Evolutionary conservation across 169 alveolate species (phyloP).

Genomic region (Eimeria necatrix): DNA sequence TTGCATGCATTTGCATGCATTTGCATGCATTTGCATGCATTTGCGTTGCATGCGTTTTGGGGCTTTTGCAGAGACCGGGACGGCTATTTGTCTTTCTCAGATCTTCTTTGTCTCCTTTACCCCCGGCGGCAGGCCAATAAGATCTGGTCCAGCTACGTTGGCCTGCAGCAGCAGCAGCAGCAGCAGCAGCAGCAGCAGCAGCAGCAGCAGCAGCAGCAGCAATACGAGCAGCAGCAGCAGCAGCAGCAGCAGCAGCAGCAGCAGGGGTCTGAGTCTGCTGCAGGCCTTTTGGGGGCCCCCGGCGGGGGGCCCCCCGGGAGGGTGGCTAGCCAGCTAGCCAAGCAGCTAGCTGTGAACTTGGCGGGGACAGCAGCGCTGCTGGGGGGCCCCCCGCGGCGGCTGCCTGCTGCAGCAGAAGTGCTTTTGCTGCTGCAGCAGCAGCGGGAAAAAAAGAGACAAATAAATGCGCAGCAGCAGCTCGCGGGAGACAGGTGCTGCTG

Average conservation of each 20-base stretch:
- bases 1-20: too few species aligned
- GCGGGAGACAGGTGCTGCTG: not conserved
- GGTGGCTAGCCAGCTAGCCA: too few species aligned
- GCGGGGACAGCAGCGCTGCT: too few species aligned
- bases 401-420: not conserved
- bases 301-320: too few species aligned
- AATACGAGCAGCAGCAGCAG: slow-evolving; percentile 12
- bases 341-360: too few species aligned
- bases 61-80: slow-evolving; percentile 52
- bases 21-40: not conserved
- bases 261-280: not conserved
- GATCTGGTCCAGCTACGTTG: not conserved
- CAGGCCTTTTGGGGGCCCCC: not conserved
- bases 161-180: not conserved
- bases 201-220: slow-evolving; percentile 21
- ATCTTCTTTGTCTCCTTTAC: not conserved
- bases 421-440: not conserved
- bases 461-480: not conserved
- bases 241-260: not conserved
- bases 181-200: slow-evolving; percentile 58
- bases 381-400: not conserved
- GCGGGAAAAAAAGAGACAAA: not conserved
- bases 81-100: not conserved
- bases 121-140: not conserved
- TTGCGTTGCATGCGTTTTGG: slow-evolving; percentile 23